These are phyloP conservation scores for Helichrysum umbraculigerum DNA, from an alignment of 129 eudicot genomes.

Conservation along the genomic window DNA sequence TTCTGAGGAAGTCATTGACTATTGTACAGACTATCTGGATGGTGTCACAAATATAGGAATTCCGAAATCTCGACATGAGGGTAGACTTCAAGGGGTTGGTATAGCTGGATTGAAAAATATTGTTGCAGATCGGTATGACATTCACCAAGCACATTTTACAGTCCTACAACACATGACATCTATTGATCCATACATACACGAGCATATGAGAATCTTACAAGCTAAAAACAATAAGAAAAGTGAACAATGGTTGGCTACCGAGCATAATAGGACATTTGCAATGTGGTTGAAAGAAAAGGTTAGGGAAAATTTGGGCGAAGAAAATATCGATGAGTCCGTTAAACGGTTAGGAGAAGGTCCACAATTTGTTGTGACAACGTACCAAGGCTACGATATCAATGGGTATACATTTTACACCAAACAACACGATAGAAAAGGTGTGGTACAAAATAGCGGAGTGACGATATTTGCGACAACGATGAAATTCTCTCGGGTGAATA, in stretches of 20 bases:
- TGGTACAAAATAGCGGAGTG: neutral
- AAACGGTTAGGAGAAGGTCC: neutral
- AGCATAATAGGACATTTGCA: constrained; percentile 6
- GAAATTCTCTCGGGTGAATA: neutral
- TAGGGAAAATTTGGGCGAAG: neutral
- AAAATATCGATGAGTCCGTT: neutral
- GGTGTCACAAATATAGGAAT: neutral
- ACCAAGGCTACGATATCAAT: constrained; percentile 7
- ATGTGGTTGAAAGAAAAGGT: constrained; percentile 3
- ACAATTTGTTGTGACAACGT: neutral
- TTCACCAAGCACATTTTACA: neutral
- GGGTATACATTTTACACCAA: neutral
- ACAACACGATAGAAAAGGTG: too few relatives aligned
- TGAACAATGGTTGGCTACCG: neutral
- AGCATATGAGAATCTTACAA: neutral
- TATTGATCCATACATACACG: constrained; percentile 7
- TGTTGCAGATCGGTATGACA: neutral
- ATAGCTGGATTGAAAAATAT: neutral
- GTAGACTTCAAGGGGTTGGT: neutral
- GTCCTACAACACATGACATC: neutral
- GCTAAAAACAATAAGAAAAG: neutral
- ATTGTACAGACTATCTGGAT: neutral
- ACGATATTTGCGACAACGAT: neutral
- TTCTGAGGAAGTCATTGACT: neutral
- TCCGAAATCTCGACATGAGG: neutral